These are phyloP conservation scores for Psophocarpus tetragonolobus DNA, from an alignment of 306 rosid genomes.

Conservation along the genomic window DNA sequence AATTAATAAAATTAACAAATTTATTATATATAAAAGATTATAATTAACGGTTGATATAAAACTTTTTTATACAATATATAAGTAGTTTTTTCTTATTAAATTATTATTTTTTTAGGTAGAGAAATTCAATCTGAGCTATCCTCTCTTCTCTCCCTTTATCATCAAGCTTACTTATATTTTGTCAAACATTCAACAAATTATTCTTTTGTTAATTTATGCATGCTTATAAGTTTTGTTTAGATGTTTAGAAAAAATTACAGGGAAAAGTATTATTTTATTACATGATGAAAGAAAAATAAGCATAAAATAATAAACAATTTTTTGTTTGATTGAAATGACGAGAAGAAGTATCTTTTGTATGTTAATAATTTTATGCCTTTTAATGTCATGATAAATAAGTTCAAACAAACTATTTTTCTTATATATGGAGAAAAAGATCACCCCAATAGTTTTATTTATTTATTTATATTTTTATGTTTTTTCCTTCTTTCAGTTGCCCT, in stretches of 20 bases:
- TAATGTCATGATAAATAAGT: not conserved
- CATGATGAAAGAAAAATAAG: not conserved
- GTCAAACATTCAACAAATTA: not conserved
- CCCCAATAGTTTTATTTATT: too few relatives aligned
- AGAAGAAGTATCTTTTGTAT: not conserved
- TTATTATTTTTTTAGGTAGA: too few relatives aligned
- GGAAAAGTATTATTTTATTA: not conserved
- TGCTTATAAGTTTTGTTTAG: not conserved
- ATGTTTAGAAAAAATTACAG: not conserved
- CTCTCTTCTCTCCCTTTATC: too few relatives aligned
- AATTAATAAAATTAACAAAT: too few relatives aligned
- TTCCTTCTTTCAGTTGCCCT: too few relatives aligned
- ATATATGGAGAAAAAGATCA: not conserved
- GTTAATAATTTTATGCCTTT: not conserved
- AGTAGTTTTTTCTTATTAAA: too few relatives aligned
- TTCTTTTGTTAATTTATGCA: constrained; percentile 1
- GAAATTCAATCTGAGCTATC: too few relatives aligned
- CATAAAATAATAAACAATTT: not conserved
- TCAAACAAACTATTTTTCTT: not conserved
- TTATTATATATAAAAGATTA: too few relatives aligned
- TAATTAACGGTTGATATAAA: too few relatives aligned
- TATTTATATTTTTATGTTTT: too few relatives aligned
- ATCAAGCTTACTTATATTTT: too few relatives aligned
- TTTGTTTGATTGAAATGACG: not conserved
- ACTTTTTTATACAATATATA: too few relatives aligned